Base-by-base conservation (phyloP, 2,329 filamentous ascomycete species). In the Allantophomopsis lycopodina region DNA sequence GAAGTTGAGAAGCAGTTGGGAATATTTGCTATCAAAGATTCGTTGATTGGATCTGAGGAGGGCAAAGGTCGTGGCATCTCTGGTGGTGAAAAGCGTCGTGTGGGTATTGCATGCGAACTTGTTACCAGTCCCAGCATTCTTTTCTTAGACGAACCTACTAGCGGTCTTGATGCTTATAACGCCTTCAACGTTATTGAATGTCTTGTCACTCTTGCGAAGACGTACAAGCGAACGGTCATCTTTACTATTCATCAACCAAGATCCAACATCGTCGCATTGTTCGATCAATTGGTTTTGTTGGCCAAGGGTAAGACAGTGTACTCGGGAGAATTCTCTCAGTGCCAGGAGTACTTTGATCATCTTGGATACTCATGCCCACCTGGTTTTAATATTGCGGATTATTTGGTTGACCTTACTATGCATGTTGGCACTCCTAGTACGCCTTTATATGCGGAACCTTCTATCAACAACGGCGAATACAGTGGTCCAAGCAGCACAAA, bases 351-450 rank as follows among this genome's bases (percentile, higher is more conserved):
- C 56, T 98, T 98, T 51, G 86, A 95, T 54, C 72, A 77, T 36
- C 79, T 94, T 44, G 93, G 91, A 34, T 98, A 95, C 58, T 69
- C 83, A 37, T 98, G 93, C 54, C 91, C 91, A 10, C 82, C 88
- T 17, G 93, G 93, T 2, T 98, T 96, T 71, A 98, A 98, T 54
- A 96, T 98, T 59, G 91, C 91, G 4, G 91, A 98, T 58, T 98
- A 95, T 55, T 73, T 98, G 5, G 88, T 98, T 21, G 91, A 98
- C 57, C 69, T 98, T 32, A 96, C 91, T 0, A 96, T 98, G 89
- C 91, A 98, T 57, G 88, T 87, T 17, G 76, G 83, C 42, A 68
- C 70, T 39, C 64, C 69, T 12, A 64, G 61, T 31, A 66, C 69
- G 1, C 62, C 69, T 10, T 60, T 67, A 2, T 68, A 76, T 21